Percentiles rank a stretch among this genome's conserved stretches.
Evolutionary conservation across 2,329 filamentous ascomycete genomes (phyloP).

Genomic region (Aspergillus terreus): DNA sequence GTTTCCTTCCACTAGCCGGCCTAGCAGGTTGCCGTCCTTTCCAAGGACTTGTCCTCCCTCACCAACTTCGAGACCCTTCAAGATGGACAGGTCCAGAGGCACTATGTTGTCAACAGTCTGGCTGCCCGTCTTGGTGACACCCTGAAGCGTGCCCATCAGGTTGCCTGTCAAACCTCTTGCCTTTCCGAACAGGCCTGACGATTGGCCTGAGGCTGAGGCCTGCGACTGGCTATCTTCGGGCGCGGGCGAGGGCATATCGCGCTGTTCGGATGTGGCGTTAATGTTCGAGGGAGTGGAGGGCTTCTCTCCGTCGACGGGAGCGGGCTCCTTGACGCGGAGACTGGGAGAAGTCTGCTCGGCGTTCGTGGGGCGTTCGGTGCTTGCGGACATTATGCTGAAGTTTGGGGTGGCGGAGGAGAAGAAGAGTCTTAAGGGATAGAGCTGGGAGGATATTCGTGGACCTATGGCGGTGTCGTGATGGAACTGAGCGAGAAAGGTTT

Average conservation of each 20-base stretch:
- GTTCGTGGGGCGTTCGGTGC: background rate
- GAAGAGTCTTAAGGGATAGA: background rate
- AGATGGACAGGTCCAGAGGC: slow-evolving; percentile 26
- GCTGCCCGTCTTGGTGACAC: slow-evolving; percentile 20
- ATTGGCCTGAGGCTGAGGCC: slow-evolving; percentile 24
- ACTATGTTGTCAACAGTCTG: background rate
- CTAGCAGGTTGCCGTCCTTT: slow-evolving; percentile 32
- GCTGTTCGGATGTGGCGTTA: slow-evolving; percentile 16
- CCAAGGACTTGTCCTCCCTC: slow-evolving; percentile 37
- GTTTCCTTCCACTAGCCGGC: slow-evolving; percentile 40
- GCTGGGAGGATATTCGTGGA: slow-evolving; percentile 4
- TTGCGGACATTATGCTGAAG: background rate
- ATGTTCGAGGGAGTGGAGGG: background rate
- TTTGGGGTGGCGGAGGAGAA: background rate
- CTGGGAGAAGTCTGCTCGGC: slow-evolving; percentile 21
- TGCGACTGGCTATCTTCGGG: slow-evolving; percentile 22
- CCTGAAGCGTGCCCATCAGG: slow-evolving; percentile 14
- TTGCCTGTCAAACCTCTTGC: slow-evolving; percentile 15
- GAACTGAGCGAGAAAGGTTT: background rate
- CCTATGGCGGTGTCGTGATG: background rate
- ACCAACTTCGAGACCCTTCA: slow-evolving; percentile 39
- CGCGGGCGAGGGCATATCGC: slow-evolving; percentile 15
- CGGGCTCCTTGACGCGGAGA: slow-evolving; percentile 16
- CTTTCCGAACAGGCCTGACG: slow-evolving; percentile 14
- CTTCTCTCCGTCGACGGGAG: background rate